A percentile compares a stretch with the other conserved stretches of the same genome.
phyloP scores from a whole-genome alignment of 768 basidiomycete species.

The Mycena belliarum region DNA sequence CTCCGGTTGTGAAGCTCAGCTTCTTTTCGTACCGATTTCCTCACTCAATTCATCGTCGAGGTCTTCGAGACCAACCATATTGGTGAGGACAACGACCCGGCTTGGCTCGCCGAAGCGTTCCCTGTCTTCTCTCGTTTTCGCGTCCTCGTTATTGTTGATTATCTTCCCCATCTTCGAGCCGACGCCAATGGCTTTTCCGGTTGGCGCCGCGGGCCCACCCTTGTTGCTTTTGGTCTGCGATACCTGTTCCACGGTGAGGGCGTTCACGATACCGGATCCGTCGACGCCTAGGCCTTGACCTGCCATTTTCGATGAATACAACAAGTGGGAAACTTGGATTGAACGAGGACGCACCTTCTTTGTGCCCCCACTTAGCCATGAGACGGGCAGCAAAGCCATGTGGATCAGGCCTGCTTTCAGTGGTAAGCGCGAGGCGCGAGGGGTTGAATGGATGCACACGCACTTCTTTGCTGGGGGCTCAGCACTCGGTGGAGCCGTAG shows the following conservation, averaged over 20 bases:
- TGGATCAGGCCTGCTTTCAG: constrained; percentile 49
- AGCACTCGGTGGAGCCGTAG: constrained; percentile 27
- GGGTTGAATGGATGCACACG: neutral
- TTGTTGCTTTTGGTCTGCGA: constrained; percentile 36
- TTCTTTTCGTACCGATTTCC: constrained; percentile 80
- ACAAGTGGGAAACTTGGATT: neutral
- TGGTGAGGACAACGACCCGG: constrained; percentile 85
- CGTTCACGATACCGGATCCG: constrained; percentile 85
- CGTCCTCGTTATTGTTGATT: constrained; percentile 87
- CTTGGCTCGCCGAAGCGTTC: constrained; percentile 88
- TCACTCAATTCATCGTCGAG: constrained; percentile 81
- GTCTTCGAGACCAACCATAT: constrained; percentile 86
- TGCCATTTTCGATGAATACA: constrained; percentile 27
- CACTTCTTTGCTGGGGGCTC: constrained; percentile 23
- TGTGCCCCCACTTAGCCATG: constrained; percentile 97
- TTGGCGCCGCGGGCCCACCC: constrained; percentile 22
- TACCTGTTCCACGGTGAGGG: constrained; percentile 78
- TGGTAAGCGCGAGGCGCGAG: neutral
- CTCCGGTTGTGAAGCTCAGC: neutral
- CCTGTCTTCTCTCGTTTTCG: constrained; percentile 71
- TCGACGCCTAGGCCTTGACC: constrained; percentile 90
- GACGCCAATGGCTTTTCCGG: constrained; percentile 40
- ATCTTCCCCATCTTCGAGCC: constrained; percentile 84
- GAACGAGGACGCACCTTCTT: constrained; percentile 35
- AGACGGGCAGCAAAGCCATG: constrained; percentile 80